These are phyloP conservation scores for Pistacia integerrima DNA, from an alignment of 345 rosid species.

Conservation along the genomic window DNA sequence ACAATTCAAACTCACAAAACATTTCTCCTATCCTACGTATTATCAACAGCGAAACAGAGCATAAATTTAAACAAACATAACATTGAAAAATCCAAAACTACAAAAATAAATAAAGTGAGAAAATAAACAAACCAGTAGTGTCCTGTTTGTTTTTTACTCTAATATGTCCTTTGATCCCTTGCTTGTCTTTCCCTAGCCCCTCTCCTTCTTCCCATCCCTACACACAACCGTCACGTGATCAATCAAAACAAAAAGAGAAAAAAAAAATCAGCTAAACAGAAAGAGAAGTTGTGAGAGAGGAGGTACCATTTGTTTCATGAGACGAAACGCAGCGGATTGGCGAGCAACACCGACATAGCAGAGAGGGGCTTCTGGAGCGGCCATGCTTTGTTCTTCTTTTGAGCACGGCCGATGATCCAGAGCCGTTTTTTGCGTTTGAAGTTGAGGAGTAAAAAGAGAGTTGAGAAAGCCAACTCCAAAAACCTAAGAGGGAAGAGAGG, in stretches of 20 bases:
- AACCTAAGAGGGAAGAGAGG: conserved; percentile 28
- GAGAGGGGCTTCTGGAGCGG: conserved; percentile 90
- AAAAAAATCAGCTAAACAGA: neutral
- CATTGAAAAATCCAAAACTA: neutral
- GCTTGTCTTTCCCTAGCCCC: conserved; percentile 97
- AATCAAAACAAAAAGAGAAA: neutral
- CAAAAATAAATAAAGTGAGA: neutral
- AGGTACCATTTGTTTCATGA: conserved; percentile 94
- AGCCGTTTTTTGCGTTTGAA: conserved; percentile 28
- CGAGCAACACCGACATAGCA: conserved; percentile 78
- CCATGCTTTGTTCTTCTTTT: conserved; percentile 46
- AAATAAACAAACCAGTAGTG: conserved; percentile 50
- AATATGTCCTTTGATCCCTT: conserved; percentile 90
- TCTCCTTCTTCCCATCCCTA: conserved; percentile 99
- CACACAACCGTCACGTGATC: conserved; percentile 1
- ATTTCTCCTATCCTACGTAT: neutral
- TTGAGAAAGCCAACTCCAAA: conserved; percentile 16
- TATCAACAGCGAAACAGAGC: neutral
- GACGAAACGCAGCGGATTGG: conserved; percentile 89
- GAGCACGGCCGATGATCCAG: conserved; percentile 27
- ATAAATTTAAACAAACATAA: neutral
- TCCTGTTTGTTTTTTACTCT: conserved; percentile 92
- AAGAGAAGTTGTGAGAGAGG: neutral
- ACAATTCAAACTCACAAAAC: neutral
- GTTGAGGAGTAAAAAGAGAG: conserved; percentile 24